Base-by-base conservation (phyloP, 2,329 filamentous ascomycete genomes). In the Monilinia laxa region DNA sequence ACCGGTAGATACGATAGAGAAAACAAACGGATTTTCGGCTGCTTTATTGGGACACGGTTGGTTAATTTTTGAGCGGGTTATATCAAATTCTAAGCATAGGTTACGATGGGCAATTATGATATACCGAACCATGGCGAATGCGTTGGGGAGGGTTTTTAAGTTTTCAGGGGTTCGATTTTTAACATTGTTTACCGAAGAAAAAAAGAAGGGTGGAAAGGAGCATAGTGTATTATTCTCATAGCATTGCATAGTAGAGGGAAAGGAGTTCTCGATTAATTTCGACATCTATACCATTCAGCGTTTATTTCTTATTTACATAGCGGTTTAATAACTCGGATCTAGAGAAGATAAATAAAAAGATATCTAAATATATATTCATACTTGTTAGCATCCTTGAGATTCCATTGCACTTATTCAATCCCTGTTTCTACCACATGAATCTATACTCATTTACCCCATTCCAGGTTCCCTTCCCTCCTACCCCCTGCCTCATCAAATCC, bases 61-160 rank as follows among this genome's bases (percentile, higher is more conserved):
- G 42, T 47, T 18, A 51, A 25, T 23, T 51, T 59, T 38, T 60
- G 45, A 28, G 28, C 25, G 42, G 18, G 10, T 16, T n/a, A 25
- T 42, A 25, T 51, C 45, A 25, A 16, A 23, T 51, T 51, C 3
- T 23, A 59, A 23, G 42, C 42, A 59, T 49, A 49, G 25, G 28
- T 38, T 59, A 35, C 31, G 57, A 59, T 49, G 42, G 56, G 3
- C 47, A 49, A 38, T 16, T 60, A 60, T 38, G 57, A 60, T 60
- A 60, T 60, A 60, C 45, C 57, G 42, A 20, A 11, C 49, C 5
- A 20, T 23, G 31, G 28, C 31, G 53, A 9, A 55, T 20, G 53
- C 14, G 35, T 38, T 23, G 31, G 23, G 4, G 12, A 23, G 11
- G 20, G 35, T 11, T n/a, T 4, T 23, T 6, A 11, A 20, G 47